These are phyloP conservation scores for Phytopythium chamaehyphon DNA, from an alignment of 352 stramenopile species.

Conservation along the genomic window DNA sequence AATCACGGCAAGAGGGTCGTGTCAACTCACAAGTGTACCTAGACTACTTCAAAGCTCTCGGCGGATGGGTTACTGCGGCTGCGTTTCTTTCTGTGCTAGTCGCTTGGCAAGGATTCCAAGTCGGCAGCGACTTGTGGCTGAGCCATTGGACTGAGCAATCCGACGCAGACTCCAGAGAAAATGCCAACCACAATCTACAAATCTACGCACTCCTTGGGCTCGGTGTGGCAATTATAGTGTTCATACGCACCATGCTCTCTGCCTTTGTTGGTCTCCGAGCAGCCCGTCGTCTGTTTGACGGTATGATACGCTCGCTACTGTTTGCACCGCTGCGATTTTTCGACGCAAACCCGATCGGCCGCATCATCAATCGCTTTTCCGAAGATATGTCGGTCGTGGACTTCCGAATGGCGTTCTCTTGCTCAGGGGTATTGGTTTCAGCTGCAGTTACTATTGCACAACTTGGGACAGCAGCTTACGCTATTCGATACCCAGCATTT, in stretches of 20 bases:
- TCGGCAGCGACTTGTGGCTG: constrained; percentile 19
- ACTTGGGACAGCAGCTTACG: constrained; percentile 55
- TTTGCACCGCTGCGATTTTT: constrained; percentile 84
- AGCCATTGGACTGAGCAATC: constrained; percentile 16
- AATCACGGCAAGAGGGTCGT: constrained; percentile 17
- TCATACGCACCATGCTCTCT: constrained; percentile 19
- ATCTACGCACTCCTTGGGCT: constrained; percentile 19
- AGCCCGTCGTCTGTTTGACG: constrained; percentile 59
- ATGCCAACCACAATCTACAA: constrained; percentile 10
- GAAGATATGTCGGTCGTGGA: constrained; percentile 85
- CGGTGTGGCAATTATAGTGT: constrained; percentile 18
- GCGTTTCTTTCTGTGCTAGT: constrained; percentile 6
- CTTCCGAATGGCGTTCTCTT: constrained; percentile 31
- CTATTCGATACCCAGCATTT: constrained; percentile 58
- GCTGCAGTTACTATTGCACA: constrained; percentile 53
- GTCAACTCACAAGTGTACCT: constrained; percentile 22
- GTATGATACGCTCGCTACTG: constrained; percentile 73
- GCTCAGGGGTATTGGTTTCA: constrained; percentile 28
- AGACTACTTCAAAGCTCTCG: constrained; percentile 21
- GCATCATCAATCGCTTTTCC: constrained; percentile 85
- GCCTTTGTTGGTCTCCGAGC: constrained; percentile 17
- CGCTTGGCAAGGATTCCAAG: constrained; percentile 13
- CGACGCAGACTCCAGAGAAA: background rate
- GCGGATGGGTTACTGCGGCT: constrained; percentile 11
- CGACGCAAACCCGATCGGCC: constrained; percentile 80